Evolutionary conservation across 352 stramenopile species (phyloP), one percentile per base, ranked within the genome.

Genomic region (Globisporangium okanoganense): DNA sequence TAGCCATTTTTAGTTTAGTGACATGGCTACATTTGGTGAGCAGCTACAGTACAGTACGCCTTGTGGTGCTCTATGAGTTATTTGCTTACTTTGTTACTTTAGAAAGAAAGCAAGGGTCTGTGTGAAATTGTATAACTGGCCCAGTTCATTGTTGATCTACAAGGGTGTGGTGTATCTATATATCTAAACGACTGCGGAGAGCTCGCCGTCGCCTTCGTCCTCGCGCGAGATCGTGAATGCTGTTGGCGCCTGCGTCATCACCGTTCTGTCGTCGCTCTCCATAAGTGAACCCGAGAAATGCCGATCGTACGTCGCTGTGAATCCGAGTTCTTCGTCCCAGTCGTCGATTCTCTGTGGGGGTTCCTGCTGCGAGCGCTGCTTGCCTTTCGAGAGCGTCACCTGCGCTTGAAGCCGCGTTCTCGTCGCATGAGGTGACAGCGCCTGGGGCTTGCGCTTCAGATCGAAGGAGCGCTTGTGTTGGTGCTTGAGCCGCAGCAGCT

Each of bases 361-460:
- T 29, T 53, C 40, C 5, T 45, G 16, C n/a, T 24, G 10, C 6
- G 50, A 56, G 18, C 41, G 10, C 49, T 27, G 14, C 6, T 40
- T 20, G 18, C 41, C 25, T 8, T 6, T 31, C 3, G 41, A 14
- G n/a, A 61, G 24, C 20, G 54, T 61, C 4, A 53, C n/a, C 10
- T 36, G 27, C 27, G 53, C 54, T 44, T 52, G 54, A 27, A 61
- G 54, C 0, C 41, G 54, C 27, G 54, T 53, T 43, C 43, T 43
- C 40, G n/a, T 29, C 16, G 54, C n/a, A 10, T 29, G 27, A 5
- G 24, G 27, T 6, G 54, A 58, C 1, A 18, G 4, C 45, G 27
- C 31, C 10, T 33, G 27, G n/a, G 5, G 1, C 22, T 20, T 20
- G 52, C 41, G 38, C 24, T 41, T 31, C 25, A 50, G 40, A 20